Percentiles rank a stretch among this genome's conserved stretches.
These are phyloP conservation scores for Tetradesmus lagerheimii DNA, from an alignment of 139 green algal genomes.

Conservation along the genomic window DNA sequence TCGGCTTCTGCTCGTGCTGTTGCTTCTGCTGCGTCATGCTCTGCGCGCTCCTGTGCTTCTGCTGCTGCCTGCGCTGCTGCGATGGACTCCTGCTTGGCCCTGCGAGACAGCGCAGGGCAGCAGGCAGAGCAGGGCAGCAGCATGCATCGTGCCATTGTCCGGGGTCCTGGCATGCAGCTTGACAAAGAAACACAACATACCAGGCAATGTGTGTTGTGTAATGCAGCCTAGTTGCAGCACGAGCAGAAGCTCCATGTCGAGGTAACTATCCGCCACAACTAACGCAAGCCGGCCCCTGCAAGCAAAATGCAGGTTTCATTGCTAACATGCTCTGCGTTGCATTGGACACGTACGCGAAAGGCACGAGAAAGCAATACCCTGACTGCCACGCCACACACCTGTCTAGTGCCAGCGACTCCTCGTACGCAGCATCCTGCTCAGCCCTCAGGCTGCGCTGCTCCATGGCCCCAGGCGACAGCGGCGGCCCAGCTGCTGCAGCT, in stretches of 20 bases:
- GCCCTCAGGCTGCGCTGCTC: conserved; percentile 61
- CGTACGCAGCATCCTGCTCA: conserved; percentile 83
- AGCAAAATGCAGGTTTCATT: no score
- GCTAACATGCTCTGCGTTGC: no score
- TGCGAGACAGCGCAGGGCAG: conserved; percentile 27
- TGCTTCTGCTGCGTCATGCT: not conserved
- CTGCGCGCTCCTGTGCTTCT: not conserved
- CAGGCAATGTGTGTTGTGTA: no score
- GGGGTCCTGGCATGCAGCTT: no score
- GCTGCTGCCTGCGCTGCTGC: conserved; percentile 5
- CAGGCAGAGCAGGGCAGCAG: not conserved
- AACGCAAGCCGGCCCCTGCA: no score
- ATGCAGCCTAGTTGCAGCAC: no score
- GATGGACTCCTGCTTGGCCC: conserved; percentile 54
- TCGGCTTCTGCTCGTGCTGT: conserved; percentile 31
- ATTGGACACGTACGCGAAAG: no score
- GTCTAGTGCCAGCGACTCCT: conserved; percentile 76
- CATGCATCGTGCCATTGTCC: not conserved
- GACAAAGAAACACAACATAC: no score
- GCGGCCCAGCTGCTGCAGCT: not conserved
- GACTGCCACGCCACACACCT: conserved; percentile 53
- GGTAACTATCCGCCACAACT: no score
- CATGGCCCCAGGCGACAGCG: conserved; percentile 45
- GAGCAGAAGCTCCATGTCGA: no score
- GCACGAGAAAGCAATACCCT: no score